These are phyloP conservation scores for Bipolaris oryzae DNA, from an alignment of 2,329 filamentous ascomycete genomes.

Conservation along the genomic window DNA sequence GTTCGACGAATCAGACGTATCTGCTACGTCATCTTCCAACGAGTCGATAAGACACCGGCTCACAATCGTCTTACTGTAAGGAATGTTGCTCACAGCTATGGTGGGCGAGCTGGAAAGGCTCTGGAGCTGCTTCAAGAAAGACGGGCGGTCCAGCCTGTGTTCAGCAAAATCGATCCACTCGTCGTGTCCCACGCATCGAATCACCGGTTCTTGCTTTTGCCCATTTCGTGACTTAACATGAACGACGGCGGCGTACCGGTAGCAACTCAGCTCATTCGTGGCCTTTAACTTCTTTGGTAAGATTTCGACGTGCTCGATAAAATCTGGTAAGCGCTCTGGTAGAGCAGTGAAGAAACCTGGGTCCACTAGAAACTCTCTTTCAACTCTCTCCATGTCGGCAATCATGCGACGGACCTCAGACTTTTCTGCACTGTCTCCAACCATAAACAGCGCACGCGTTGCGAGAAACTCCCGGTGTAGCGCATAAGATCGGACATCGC, in stretches of 20 bases:
- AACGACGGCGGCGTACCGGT: conserved; percentile 14
- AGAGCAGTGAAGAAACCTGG: conserved; percentile 13
- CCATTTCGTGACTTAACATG: neutral
- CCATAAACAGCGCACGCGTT: neutral
- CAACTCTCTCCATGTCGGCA: conserved; percentile 5
- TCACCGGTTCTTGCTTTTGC: neutral
- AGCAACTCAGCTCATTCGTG: conserved; percentile 19
- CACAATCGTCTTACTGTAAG: conserved; percentile 3
- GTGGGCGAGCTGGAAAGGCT: neutral
- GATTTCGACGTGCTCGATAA: conserved; percentile 13
- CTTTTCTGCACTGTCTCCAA: neutral
- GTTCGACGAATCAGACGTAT: neutral
- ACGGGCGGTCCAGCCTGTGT: neutral
- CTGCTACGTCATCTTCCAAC: neutral
- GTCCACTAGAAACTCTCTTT: conserved; percentile 10
- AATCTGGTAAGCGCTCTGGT: neutral
- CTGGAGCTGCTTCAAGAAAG: neutral
- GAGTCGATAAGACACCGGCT: neutral
- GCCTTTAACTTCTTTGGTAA: conserved; percentile 16
- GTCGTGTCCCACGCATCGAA: neutral
- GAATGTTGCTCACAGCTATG: conserved; percentile 1
- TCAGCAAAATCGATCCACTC: neutral
- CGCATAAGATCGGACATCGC: conserved; percentile 10
- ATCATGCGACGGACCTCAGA: conserved; percentile 4
- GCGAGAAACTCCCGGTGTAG: conserved; percentile 8